Conservation (phyloP, 164 flowering plant species). For the Protea cynaroides region DNA sequence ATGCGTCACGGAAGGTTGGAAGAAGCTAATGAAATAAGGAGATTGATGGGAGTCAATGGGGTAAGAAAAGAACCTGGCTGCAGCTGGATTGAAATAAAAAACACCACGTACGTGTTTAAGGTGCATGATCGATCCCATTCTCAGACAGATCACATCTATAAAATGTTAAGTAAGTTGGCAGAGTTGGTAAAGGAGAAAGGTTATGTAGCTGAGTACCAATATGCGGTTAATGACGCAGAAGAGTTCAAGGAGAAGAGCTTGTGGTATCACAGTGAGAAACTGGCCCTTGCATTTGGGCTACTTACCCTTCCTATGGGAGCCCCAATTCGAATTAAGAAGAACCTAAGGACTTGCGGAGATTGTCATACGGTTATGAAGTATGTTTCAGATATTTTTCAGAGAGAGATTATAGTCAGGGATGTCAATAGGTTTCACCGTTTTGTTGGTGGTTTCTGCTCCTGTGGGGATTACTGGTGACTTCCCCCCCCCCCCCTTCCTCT, state of each 20-base stretch:
- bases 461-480: constrained; percentile 40
- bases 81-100: constrained; percentile 60
- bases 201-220: constrained; percentile 35
- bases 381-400: constrained; percentile 29
- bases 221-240: constrained; percentile 26
- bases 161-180: constrained; percentile 31
- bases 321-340: constrained; percentile 50
- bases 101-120: constrained; percentile 38
- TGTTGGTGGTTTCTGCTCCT: constrained; percentile 30
- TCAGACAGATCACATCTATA: constrained; percentile 32
- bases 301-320: constrained; percentile 25
- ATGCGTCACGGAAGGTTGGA: constrained; percentile 33
- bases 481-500: too few relatives aligned
- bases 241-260: constrained; percentile 30
- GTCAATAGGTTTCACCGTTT: constrained; percentile 35
- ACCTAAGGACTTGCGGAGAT: constrained; percentile 49
- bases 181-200: constrained; percentile 30
- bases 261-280: constrained; percentile 42
- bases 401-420: constrained; percentile 40
- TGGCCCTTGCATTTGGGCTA: constrained; percentile 42
- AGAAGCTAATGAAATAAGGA: constrained; percentile 54
- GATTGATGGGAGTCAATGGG: constrained; percentile 37
- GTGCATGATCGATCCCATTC: constrained; percentile 43
- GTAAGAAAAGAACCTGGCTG: constrained; percentile 52
- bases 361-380: constrained; percentile 48